These are phyloP conservation scores for Sarocladium strictum DNA, from an alignment of 2,329 filamentous ascomycete genomes.

Conservation along the genomic window DNA sequence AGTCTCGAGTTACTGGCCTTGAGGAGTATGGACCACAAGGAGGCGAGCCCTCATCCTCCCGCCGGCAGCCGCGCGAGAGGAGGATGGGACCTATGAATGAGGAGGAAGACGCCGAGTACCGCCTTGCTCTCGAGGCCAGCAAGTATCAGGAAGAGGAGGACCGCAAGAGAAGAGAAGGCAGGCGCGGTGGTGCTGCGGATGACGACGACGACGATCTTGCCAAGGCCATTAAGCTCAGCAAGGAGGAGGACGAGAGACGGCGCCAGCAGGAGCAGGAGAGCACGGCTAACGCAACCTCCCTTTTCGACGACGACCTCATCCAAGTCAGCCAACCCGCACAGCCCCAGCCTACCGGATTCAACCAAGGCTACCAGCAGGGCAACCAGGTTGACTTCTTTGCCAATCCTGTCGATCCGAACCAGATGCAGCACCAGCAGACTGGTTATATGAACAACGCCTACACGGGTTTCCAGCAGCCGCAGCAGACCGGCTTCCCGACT, in stretches of 20 bases:
- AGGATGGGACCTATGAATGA: constrained; percentile 46
- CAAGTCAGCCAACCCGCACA: constrained; percentile 41
- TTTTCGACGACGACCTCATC: constrained; percentile 77
- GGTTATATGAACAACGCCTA: constrained; percentile 59
- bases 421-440: constrained; percentile 72
- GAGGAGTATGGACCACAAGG: constrained; percentile 65
- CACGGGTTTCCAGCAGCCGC: constrained; percentile 44
- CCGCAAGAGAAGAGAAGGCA: constrained; percentile 57
- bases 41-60: constrained; percentile 28
- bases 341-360: constrained; percentile 78
- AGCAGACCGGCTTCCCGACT: constrained; percentile 45
- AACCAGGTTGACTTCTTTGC: constrained; percentile 95
- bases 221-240: constrained; percentile 91
- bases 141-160: constrained; percentile 95
- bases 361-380: constrained; percentile 97
- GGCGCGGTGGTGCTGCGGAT: constrained; percentile 33
- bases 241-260: constrained; percentile 87
- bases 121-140: constrained; percentile 86
- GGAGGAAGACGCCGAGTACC: constrained; percentile 87
- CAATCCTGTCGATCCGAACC: constrained; percentile 73
- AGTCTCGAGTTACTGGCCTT: constrained; percentile 88
- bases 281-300: constrained; percentile 65
- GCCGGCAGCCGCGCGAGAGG: constrained; percentile 41
- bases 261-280: constrained; percentile 81
- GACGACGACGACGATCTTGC: constrained; percentile 80